Base-by-base conservation (phyloP, 1,139 yeast species). In the Taphrina pruni region DNA sequence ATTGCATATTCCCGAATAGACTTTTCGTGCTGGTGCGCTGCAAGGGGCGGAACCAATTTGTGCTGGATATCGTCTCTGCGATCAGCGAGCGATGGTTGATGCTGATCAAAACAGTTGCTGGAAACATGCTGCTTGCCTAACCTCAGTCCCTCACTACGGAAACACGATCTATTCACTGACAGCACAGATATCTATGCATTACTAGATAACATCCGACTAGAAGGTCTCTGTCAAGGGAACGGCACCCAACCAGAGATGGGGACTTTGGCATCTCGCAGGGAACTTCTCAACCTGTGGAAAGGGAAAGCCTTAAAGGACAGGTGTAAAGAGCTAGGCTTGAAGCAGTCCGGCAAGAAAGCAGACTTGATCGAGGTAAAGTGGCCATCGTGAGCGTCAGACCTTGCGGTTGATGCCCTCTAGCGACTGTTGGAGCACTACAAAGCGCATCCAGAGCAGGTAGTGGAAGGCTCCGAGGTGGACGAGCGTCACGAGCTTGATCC, bases 271-370 rank as follows among this genome's bases (percentile, higher is more conserved):
- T 39, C 43, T 39, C 43, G 43, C 4, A 45, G 48, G 9, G 8
- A 45, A 14, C 8, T 45, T n/a, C 20, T 45, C 2, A 45, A 45
- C 6, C 20, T 45, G 48, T 45, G 48, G 36, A n/a, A 38, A 5
- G 60, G 38, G 8, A 56, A 41, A 17, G 60, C 38, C 11, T 32
- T 56, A 5, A 56, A 56, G 17, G 48, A 39, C 17, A 38, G 39
- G 36, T 56, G 60, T n/a, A 56, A 20, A 21, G 46, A n/a, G 14
- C 20, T 39, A 14, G 46, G 36, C 9, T 39, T 56, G 36, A 56
- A 39, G 36, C 48, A 17, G 36, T 8, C 50, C 17, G 60, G 60
- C 2, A 56, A 56, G 60, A 56, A 56, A 26, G 45, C 39, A 39
- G 60, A 56, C 36, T 20, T 56, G 36, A 21, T 54, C 21, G 58